phyloP scores from a whole-genome alignment of 768 basidiomycete genomes.

The Ramaria sp. region DNA sequence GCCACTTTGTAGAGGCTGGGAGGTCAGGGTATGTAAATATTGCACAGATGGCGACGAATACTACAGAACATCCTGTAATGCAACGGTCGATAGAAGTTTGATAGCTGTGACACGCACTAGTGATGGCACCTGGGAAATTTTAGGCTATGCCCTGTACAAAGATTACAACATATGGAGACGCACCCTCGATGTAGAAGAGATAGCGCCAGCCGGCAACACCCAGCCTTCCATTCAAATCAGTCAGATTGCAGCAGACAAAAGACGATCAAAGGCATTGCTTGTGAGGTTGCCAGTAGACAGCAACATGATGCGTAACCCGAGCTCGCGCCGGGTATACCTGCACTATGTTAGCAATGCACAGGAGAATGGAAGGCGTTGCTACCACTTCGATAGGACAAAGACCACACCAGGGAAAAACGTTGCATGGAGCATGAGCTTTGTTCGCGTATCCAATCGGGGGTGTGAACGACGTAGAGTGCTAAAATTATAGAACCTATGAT shows the following conservation, averaged over 20 bases:
- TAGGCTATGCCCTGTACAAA: not conserved
- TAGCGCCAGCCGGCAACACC: conserved; percentile 69
- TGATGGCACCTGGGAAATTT: not conserved
- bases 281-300: conserved; percentile 66
- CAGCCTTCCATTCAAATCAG: conserved; percentile 55
- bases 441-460: too few relatives aligned
- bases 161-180: conserved; percentile 13
- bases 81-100: not conserved
- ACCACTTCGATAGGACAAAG: conserved; percentile 28
- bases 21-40: conserved; percentile 67
- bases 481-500: too few relatives aligned
- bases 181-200: conserved; percentile 20
- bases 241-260: conserved; percentile 75
- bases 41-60: conserved; percentile 36
- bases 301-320: conserved; percentile 58
- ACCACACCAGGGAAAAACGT: conserved; percentile 25
- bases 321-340: conserved; percentile 66
- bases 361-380: conserved; percentile 10
- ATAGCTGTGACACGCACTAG: not conserved
- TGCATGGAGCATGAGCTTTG: not conserved
- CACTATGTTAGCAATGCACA: conserved; percentile 18
- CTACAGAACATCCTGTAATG: not conserved
- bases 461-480: too few relatives aligned
- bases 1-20: conserved; percentile 46
- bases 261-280: conserved; percentile 72